Evolutionary conservation across 495 filamentous ascomycete genomes (phyloP).

Genomic region (Gamarada debralockiae): DNA sequence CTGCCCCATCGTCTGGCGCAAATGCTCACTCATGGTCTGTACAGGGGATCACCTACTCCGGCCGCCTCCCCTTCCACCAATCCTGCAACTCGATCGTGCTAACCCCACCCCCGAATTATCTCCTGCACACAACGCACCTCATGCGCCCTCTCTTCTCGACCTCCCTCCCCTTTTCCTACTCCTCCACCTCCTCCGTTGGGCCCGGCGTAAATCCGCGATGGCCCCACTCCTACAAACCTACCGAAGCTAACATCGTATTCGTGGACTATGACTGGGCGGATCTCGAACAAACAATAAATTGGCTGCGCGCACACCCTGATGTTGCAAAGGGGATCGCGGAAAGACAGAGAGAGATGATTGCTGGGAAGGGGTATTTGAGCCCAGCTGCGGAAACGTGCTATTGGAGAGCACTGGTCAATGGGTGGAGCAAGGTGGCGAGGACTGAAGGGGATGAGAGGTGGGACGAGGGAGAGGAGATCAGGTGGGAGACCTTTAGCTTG

Average conservation of each 20-base stretch:
- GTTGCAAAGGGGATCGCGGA: slow-evolving; percentile 44
- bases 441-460: slow-evolving; percentile 28
- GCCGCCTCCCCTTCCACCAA: slow-evolving; percentile 49
- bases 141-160: slow-evolving; percentile 36
- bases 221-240: slow-evolving; percentile 31
- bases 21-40: not conserved
- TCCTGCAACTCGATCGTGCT: slow-evolving; percentile 45
- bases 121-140: slow-evolving; percentile 48
- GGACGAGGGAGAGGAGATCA: slow-evolving; percentile 11
- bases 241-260: slow-evolving; percentile 49
- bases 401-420: slow-evolving; percentile 46
- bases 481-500: slow-evolving; percentile 21
- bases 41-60: slow-evolving; percentile 52
- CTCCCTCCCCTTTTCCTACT: slow-evolving; percentile 19
- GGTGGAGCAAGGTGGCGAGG: slow-evolving; percentile 40
- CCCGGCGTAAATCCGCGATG: slow-evolving; percentile 23
- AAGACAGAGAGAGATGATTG: slow-evolving; percentile 41
- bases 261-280: slow-evolving; percentile 49
- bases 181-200: not conserved
- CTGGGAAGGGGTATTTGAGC: slow-evolving; percentile 42
- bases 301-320: slow-evolving; percentile 37
- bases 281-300: slow-evolving; percentile 38
- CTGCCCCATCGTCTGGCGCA: not conserved
- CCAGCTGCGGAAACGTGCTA: slow-evolving; percentile 49
- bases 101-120: slow-evolving; percentile 42